These are phyloP conservation scores for Danielozyma ontarioensis DNA, from an alignment of 805 yeast genomes.

Conservation along the genomic window DNA sequence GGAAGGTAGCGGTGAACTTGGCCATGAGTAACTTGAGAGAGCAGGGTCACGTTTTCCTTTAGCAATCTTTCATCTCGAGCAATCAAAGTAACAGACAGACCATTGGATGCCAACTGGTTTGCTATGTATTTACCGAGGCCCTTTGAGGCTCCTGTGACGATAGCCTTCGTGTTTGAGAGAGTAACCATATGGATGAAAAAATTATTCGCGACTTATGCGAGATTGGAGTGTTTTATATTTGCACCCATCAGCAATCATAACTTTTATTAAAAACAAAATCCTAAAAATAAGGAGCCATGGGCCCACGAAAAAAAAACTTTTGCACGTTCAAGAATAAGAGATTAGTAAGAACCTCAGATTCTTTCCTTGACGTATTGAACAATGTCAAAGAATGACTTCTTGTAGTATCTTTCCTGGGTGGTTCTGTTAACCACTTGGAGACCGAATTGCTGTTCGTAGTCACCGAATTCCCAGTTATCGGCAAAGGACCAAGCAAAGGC, in stretches of 20 bases:
- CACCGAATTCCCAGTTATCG: constrained; percentile 32
- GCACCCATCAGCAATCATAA: too few relatives aligned
- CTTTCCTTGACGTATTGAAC: constrained; percentile 1
- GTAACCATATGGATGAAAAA: too few relatives aligned
- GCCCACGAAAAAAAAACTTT: too few relatives aligned
- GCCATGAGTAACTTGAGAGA: constrained; percentile 8
- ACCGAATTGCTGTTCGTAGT: constrained; percentile 15
- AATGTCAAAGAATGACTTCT: constrained; percentile 7
- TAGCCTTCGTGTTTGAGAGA: constrained; percentile 25
- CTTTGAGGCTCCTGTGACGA: constrained; percentile 65
- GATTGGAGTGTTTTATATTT: too few relatives aligned
- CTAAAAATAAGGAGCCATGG: too few relatives aligned
- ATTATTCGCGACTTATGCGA: too few relatives aligned
- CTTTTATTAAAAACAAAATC: too few relatives aligned
- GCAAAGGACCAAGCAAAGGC: constrained; percentile 28
- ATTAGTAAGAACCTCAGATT: too few relatives aligned
- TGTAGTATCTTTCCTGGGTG: constrained; percentile 19
- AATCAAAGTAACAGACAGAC: constrained; percentile 47
- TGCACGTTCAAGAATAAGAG: too few relatives aligned
- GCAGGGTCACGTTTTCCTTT: constrained; percentile 10
- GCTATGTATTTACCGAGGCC: constrained; percentile 66
- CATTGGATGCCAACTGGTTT: constrained; percentile 40
- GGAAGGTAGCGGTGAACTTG: constrained; percentile 27
- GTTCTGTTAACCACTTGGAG: constrained; percentile 22
- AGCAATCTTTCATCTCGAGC: constrained; percentile 43